Evolutionary conservation across 1,139 yeast species (phyloP), one percentile per base, ranked within the genome.

Genomic region (Pichia inconspicua): DNA sequence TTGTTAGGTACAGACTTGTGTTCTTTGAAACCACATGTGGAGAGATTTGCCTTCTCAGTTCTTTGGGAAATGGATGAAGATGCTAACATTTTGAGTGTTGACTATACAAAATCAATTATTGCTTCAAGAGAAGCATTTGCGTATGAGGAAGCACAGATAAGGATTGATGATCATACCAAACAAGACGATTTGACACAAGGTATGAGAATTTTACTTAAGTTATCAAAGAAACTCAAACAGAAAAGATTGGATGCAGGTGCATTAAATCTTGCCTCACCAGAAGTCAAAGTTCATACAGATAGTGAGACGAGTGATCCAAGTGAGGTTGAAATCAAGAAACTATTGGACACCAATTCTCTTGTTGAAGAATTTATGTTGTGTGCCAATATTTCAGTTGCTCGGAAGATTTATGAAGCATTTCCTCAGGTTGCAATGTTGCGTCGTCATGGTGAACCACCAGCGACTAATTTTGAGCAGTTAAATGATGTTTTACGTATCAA

Each of bases 301-400:
- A 84, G 92, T 62, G 99, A 94, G 68, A 90, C 97, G 2, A 84
- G 95, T 2, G 98, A 94, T 63, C 98, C 98, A 1, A 86, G 86
- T 53, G 96, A 89, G 61, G 97, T 94, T 45, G 97, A 92, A 66
- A 82, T 92, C 56, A 94, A 94, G 64, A 77, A 87, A 63, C 69
- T 87, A 28, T 74, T 85, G 45, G 98, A 88, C 49, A 92, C 98
- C 2, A 94, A 92, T 64, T 90, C 97, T 4, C 72, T 94, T 49
- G 99, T 94, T 52, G 99, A 94, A 67, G 99, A 94, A 67, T 94
- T 94, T 67, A 94, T 94, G 99, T 76, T 94, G 75, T 74, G 94
- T 58, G 99, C 98, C 48, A 94, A 94, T 63, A 92, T 90, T 48
- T 83, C 96, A 15, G 99, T 94, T 25, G 98, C 98, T 3, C 76